Evolutionary conservation across 116 monocot genomes (phyloP).

Genomic region (Phalaenopsis hybrid): DNA sequence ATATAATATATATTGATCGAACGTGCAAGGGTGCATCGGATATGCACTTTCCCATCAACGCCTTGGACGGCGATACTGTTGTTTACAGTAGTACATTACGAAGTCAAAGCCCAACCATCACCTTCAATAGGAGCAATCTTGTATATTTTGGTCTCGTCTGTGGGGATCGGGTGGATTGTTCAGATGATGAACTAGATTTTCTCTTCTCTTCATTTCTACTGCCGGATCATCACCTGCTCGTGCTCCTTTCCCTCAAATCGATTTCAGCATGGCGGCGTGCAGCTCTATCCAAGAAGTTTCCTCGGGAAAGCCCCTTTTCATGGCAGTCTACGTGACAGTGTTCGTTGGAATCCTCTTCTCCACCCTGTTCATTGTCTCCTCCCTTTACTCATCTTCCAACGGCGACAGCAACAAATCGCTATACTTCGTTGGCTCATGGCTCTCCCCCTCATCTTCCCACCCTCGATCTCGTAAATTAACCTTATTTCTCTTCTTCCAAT

Average conservation of each 20-base stretch:
- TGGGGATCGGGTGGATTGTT: background rate
- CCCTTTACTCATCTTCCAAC: slow-evolving; percentile 26
- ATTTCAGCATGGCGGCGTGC: slow-evolving; percentile 13
- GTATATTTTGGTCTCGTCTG: background rate
- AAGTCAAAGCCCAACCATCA: background rate
- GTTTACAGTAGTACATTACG: too few species aligned
- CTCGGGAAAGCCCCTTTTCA: slow-evolving; percentile 37
- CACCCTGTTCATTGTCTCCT: slow-evolving; percentile 47
- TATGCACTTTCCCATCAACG: too few species aligned
- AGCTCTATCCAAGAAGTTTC: slow-evolving; percentile 14
- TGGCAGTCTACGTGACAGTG: slow-evolving; percentile 40
- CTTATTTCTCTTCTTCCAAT: background rate
- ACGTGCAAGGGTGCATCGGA: too few species aligned
- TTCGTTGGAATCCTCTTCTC: slow-evolving; percentile 49
- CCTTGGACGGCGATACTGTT: too few species aligned
- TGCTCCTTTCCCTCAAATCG: background rate
- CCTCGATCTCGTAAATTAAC: background rate
- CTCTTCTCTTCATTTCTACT: background rate
- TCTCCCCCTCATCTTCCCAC: background rate
- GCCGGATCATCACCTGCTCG: background rate
- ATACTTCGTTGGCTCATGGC: slow-evolving; percentile 6
- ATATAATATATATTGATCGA: too few species aligned
- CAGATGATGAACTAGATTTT: background rate
- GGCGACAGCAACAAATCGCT: slow-evolving; percentile 9
- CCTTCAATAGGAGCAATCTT: background rate